Conservation (phyloP, 371 early-diverging fungal genomes). For the Actinomucor elegans region DNA sequence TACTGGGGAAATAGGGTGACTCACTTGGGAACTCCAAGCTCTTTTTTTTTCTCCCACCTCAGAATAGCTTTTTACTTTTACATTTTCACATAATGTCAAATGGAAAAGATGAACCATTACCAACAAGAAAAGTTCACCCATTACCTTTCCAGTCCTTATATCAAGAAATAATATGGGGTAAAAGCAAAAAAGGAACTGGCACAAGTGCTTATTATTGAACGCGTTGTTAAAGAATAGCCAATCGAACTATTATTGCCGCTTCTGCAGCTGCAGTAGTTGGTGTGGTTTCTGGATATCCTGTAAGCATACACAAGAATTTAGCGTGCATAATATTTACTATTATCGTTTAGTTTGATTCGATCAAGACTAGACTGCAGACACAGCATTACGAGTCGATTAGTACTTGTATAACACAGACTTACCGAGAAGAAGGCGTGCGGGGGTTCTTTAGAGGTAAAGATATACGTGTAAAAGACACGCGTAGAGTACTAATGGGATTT, state of each 20-base stretch:
- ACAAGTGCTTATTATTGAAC: too few species aligned
- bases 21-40: too few species aligned
- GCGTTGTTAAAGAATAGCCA: constrained; percentile 31
- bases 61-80: too few species aligned
- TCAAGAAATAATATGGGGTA: constrained; percentile 24
- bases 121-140: constrained; percentile 14
- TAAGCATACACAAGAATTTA: constrained; percentile 14
- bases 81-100: too few species aligned
- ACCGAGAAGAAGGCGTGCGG: constrained; percentile 67
- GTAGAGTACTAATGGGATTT: too few species aligned
- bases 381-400: constrained; percentile 68
- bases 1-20: too few species aligned
- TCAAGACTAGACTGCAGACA: constrained; percentile 84
- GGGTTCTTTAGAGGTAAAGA: constrained; percentile 73
- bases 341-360: constrained; percentile 62
- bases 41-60: too few species aligned
- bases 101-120: too few species aligned
- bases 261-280: constrained; percentile 64
- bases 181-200: not conserved
- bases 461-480: too few species aligned
- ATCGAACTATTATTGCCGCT: constrained; percentile 62
- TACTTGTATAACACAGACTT: constrained; percentile 67
- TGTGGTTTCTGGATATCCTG: constrained; percentile 61
- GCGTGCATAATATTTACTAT: not conserved
- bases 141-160: constrained; percentile 14